phyloP scores from a whole-genome alignment of 371 early-diverging fungal genomes.

The Mortierella sp. region DNA sequence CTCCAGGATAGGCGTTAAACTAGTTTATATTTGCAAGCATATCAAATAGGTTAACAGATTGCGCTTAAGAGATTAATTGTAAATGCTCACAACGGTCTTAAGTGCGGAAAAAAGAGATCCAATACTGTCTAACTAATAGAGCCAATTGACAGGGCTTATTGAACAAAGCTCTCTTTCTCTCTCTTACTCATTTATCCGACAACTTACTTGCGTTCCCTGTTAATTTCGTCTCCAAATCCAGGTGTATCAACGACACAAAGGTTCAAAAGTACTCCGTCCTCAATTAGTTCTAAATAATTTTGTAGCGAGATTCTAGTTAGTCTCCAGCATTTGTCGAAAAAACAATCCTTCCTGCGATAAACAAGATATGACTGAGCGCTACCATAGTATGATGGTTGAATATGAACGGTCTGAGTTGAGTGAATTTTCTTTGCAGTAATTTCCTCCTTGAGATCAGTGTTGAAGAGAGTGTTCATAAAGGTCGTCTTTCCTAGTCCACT shows the following conservation, averaged over 20 bases:
- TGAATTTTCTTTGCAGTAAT: conserved; percentile 66
- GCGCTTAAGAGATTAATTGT: neutral
- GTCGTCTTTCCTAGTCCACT: conserved; percentile 95
- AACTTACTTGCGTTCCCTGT: conserved; percentile 82
- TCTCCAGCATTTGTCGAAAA: neutral
- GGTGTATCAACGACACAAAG: conserved; percentile 96
- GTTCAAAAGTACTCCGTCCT: conserved; percentile 92
- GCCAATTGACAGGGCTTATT: neutral
- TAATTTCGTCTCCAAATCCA: conserved; percentile 92
- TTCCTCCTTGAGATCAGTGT: conserved; percentile 75
- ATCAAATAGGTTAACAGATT: neutral
- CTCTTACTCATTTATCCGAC: neutral
- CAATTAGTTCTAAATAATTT: conserved; percentile 83
- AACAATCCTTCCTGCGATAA: neutral
- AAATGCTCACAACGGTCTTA: neutral
- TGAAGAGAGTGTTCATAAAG: conserved; percentile 92
- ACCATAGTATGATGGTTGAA: conserved; percentile 77
- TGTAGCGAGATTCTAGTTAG: neutral
- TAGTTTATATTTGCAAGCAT: conserved; percentile 47
- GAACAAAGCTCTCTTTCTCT: neutral
- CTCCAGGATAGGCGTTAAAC: conserved; percentile 81
- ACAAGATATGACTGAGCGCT: conserved; percentile 1
- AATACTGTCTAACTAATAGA: neutral
- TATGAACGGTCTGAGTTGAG: conserved; percentile 73
- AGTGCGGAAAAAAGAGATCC: neutral